Evolutionary conservation across 129 eudicot species (phyloP).

Genomic region (Arctium lappa): DNA sequence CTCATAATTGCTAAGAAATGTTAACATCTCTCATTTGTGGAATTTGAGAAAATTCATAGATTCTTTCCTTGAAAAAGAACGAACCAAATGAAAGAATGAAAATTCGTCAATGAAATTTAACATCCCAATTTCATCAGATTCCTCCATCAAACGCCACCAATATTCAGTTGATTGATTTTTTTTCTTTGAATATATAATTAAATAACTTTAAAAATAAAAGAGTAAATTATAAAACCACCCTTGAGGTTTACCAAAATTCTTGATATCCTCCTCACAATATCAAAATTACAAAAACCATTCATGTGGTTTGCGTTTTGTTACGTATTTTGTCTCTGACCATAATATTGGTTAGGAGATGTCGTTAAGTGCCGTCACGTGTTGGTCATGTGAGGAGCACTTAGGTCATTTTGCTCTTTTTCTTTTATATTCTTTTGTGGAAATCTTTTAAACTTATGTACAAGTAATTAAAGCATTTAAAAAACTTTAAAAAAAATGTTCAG

Average conservation of each 20-base stretch:
- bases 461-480: too few species aligned
- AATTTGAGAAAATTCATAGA: too few species aligned
- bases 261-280: background rate
- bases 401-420: background rate
- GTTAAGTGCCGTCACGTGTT: background rate
- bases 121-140: too few species aligned
- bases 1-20: too few species aligned
- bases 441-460: too few species aligned
- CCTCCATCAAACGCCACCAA: too few species aligned
- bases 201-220: background rate
- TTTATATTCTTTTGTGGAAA: too few species aligned
- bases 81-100: too few species aligned
- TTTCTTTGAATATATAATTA: background rate
- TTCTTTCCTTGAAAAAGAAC: too few species aligned
- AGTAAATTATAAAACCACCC: background rate
- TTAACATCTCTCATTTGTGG: too few species aligned
- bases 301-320: background rate
- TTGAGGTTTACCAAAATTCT: background rate
- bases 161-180: background rate
- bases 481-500: background rate
- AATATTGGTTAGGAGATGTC: background rate
- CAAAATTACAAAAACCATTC: background rate
- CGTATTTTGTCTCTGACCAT: background rate
- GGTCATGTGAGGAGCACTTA: background rate
- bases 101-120: too few species aligned